Evolutionary conservation across 768 basidiomycete species (phyloP), one percentile per base, ranked within the genome.

Genomic region (Lepiota venenata): DNA sequence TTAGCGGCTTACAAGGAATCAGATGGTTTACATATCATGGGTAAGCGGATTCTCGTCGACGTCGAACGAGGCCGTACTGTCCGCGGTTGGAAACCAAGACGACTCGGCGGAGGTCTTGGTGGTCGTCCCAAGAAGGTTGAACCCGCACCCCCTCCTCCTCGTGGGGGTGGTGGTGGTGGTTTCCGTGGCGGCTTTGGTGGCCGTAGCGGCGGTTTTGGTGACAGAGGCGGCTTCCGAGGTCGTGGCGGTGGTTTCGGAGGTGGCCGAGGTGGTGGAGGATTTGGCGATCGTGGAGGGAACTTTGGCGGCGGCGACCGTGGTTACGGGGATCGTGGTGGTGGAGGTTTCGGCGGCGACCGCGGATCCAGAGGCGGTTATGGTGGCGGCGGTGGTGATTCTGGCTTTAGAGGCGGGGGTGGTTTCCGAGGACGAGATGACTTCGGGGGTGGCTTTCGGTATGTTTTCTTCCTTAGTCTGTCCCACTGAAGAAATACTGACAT

Each of bases 41-140:
- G 93, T 64, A 97, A 97, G 69, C 83, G 90, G 62, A 95, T 98
- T 60, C 79, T 98, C 35, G 96, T 99, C 48, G 97, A 99, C 66
- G 97, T 99, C 58, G 97, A 99, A 71, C 88, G 97, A 35, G 97
- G 97, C 16, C 84, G 97, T 46, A 99, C 97, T 10, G 97, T 99
- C 22, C 85, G 96, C 56, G 97, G 95, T 2, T 99, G 97, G 97
- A 98, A 97, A 67, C 97, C 97, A 1, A 87, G 93, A 46, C 85
- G 95, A 49, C 76, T 98, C 0, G 97, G 96, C 16, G 97, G 97
- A n/a, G 97, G 97, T 4, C 80, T 98, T n/a, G 97, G 97, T n/a
- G 97, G 97, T 22, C 81, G 96, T 56, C 93, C 95, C 16, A 98
- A 98, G 68, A 85, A 84, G 3, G 83, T 82, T 0, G 82, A 81